Percentiles rank a stretch among this genome's conserved stretches.
These are phyloP conservation scores for Emergomyces pasteurianus DNA, from an alignment of 2,329 filamentous ascomycete species.

Conservation along the genomic window DNA sequence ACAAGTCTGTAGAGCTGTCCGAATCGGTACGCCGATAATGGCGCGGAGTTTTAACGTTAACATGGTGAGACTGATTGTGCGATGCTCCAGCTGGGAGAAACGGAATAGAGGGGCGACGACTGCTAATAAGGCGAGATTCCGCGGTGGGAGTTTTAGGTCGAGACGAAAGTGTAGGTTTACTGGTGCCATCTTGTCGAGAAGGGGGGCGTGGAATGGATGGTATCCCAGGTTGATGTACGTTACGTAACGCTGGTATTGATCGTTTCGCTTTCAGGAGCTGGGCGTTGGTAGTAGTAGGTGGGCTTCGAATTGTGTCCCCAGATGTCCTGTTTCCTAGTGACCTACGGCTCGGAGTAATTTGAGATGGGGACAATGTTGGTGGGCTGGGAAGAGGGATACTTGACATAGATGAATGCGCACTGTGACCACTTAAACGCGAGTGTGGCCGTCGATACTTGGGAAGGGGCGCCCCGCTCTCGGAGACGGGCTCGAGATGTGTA, in stretches of 20 bases:
- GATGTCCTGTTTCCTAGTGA: slow-evolving; percentile 38
- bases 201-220: slow-evolving; percentile 26
- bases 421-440: slow-evolving; percentile 54
- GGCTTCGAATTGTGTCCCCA: slow-evolving; percentile 26
- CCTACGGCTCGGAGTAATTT: slow-evolving; percentile 50
- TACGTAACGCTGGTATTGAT: slow-evolving; percentile 47
- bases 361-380: slow-evolving; percentile 44
- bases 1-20: slow-evolving; percentile 48
- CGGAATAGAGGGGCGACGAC: slow-evolving; percentile 52
- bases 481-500: slow-evolving; percentile 73
- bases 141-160: slow-evolving; percentile 58
- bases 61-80: slow-evolving; percentile 64
- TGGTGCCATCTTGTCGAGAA: slow-evolving; percentile 26
- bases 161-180: slow-evolving; percentile 19
- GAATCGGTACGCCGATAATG: slow-evolving; percentile 72
- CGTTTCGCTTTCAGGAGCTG: slow-evolving; percentile 48
- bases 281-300: slow-evolving; percentile 41
- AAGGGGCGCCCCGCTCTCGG: slow-evolving; percentile 70
- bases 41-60: slow-evolving; percentile 57
- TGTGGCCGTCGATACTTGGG: slow-evolving; percentile 50
- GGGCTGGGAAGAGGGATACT: slow-evolving; percentile 52
- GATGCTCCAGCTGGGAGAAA: slow-evolving; percentile 71
- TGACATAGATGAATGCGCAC: slow-evolving; percentile 55
- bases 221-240: slow-evolving; percentile 23
- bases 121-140: slow-evolving; percentile 27